Percentiles rank a stretch among this genome's conserved stretches.
These are phyloP conservation scores for Paracorniculantispora psalliotae DNA, from an alignment of 2,329 filamentous ascomycete genomes.

Conservation along the genomic window DNA sequence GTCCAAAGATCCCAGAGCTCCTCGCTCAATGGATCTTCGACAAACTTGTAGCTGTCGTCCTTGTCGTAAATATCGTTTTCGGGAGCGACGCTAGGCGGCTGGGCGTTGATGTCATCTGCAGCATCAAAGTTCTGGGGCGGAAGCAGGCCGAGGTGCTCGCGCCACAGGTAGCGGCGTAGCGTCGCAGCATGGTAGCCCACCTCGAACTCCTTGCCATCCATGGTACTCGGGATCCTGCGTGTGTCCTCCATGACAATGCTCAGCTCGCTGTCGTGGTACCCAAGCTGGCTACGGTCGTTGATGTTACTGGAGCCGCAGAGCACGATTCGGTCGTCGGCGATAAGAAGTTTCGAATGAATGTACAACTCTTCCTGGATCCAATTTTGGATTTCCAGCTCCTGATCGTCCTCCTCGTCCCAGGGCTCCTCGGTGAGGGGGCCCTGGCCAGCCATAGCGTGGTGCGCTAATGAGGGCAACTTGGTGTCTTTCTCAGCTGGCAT, in stretches of 20 bases:
- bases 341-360: conserved; percentile 85
- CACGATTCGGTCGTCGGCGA: conserved; percentile 79
- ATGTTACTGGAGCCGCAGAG: conserved; percentile 86
- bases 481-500: conserved; percentile 32
- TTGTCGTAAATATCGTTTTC: conserved; percentile 59
- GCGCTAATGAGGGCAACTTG: conserved; percentile 52
- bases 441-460: conserved; percentile 70
- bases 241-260: conserved; percentile 87
- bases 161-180: conserved; percentile 77
- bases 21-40: conserved; percentile 66
- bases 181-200: conserved; percentile 80
- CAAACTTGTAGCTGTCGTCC: conserved; percentile 59
- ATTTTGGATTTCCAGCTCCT: conserved; percentile 73
- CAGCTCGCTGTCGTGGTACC: conserved; percentile 85
- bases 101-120: conserved; percentile 63
- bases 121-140: conserved; percentile 67
- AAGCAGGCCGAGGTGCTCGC: conserved; percentile 82
- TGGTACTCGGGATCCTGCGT: conserved; percentile 61
- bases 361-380: conserved; percentile 97
- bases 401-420: conserved; percentile 72
- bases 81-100: conserved; percentile 61
- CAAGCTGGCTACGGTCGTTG: conserved; percentile 85
- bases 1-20: conserved; percentile 68
- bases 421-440: conserved; percentile 60
- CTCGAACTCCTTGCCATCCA: conserved; percentile 73